phyloP scores from a whole-genome alignment of 1,139 yeast genomes.

The Keqinozyma sinolaborantium region DNA sequence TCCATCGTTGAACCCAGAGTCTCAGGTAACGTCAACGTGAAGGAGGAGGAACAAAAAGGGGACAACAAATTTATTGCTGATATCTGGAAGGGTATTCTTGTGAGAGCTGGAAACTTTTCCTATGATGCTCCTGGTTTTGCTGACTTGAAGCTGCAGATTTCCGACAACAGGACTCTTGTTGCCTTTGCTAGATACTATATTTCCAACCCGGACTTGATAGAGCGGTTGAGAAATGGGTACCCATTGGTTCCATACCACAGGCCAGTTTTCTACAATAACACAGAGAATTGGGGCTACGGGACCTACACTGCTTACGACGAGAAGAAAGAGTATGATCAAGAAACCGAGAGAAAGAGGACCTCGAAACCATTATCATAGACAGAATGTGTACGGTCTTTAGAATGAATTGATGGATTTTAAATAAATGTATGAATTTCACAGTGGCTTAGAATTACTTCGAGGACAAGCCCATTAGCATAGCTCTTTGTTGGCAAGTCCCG shows the following conservation, averaged over 20 bases:
- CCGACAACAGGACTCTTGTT: slow-evolving; percentile 35
- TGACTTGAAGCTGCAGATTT: slow-evolving; percentile 16
- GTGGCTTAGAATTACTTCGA: no score
- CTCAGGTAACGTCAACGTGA: slow-evolving; percentile 25
- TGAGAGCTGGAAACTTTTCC: slow-evolving; percentile 45
- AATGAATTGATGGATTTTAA: no score
- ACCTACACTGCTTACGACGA: slow-evolving; percentile 13
- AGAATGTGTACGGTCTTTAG: no score
- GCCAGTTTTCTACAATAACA: slow-evolving; percentile 17
- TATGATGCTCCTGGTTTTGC: slow-evolving; percentile 16
- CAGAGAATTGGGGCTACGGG: slow-evolving; percentile 24
- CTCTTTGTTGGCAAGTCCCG: no score
- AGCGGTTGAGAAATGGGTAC: slow-evolving; percentile 35
- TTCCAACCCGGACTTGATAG: slow-evolving; percentile 51
- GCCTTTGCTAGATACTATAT: slow-evolving; percentile 46
- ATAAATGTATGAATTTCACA: no score
- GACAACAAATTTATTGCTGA: slow-evolving; percentile 32
- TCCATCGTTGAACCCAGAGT: slow-evolving; percentile 48
- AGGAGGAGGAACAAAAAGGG: slow-evolving; percentile 42
- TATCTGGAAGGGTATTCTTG: slow-evolving; percentile 45
- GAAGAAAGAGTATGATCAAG: slow-evolving; percentile 10
- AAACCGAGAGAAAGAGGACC: slow-evolving; percentile 10
- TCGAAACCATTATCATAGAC: no score
- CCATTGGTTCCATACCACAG: slow-evolving; percentile 16
- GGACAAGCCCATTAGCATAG: no score